These are phyloP conservation scores for Beauveria asiatica DNA, from an alignment of 2,329 filamentous ascomycete genomes.

Conservation along the genomic window DNA sequence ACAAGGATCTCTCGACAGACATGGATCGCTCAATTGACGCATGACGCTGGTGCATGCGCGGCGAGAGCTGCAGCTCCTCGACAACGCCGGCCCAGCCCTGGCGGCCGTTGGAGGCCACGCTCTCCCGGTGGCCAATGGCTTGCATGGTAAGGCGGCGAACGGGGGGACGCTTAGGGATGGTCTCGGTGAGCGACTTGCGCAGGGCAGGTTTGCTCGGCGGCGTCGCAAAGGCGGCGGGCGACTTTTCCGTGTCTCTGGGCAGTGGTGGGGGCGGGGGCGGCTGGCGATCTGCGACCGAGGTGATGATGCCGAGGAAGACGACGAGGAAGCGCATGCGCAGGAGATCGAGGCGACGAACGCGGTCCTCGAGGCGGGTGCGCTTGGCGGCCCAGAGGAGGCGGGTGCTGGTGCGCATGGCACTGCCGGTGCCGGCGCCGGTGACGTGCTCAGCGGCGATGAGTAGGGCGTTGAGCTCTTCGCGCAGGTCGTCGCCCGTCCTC, in stretches of 20 bases:
- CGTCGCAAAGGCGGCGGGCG: constrained; percentile 16
- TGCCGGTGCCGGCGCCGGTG: constrained; percentile 33
- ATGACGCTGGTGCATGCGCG: constrained; percentile 51
- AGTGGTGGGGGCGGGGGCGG: constrained; percentile 21
- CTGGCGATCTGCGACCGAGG: constrained; percentile 28
- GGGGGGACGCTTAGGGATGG: constrained; percentile 37
- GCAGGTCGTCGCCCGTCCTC: constrained; percentile 49
- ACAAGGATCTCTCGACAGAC: constrained; percentile 37
- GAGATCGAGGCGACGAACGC: constrained; percentile 50
- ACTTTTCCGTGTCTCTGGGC: constrained; percentile 28
- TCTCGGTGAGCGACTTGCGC: constrained; percentile 35
- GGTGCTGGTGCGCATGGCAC: constrained; percentile 36
- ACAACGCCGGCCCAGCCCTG: constrained; percentile 56
- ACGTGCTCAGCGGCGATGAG: constrained; percentile 37
- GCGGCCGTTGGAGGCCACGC: constrained; percentile 37
- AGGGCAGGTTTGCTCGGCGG: constrained; percentile 26
- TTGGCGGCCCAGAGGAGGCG: constrained; percentile 51
- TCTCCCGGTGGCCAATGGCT: constrained; percentile 43
- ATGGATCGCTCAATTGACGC: constrained; percentile 54
- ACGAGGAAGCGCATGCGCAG: constrained; percentile 57
- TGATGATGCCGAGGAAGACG: constrained; percentile 53
- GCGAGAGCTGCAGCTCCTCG: constrained; percentile 52
- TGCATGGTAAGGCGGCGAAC: constrained; percentile 46
- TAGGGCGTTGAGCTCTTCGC: constrained; percentile 48
- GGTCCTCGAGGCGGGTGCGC: constrained; percentile 45